Conservation (phyloP, 768 basidiomycete genomes). For the Pulveroboletus sp. region DNA sequence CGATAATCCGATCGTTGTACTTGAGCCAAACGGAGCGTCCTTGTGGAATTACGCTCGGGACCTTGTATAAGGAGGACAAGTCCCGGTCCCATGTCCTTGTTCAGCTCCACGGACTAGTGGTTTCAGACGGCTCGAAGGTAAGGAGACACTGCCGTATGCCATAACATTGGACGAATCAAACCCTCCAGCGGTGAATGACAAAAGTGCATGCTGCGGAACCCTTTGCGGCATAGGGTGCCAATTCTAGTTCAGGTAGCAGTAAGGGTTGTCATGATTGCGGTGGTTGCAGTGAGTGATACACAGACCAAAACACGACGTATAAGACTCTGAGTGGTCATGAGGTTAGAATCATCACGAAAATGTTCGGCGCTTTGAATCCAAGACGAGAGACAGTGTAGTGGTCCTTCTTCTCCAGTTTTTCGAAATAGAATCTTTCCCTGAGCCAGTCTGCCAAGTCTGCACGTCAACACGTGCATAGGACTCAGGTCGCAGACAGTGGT, state of each 20-base stretch:
- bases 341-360: constrained; percentile 66
- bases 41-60: constrained; percentile 78
- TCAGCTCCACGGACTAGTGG: not conserved
- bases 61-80: constrained; percentile 87
- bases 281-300: constrained; percentile 1
- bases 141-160: not conserved
- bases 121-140: no score
- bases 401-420: constrained; percentile 57
- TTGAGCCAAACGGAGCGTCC: constrained; percentile 70
- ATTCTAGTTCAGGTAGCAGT: not conserved
- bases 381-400: constrained; percentile 54
- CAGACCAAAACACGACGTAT: constrained; percentile 6
- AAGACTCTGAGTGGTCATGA: constrained; percentile 28
- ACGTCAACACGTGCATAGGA: not conserved
- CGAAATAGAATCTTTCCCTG: constrained; percentile 67
- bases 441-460: constrained; percentile 58
- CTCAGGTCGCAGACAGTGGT: not conserved
- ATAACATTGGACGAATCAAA: not conserved
- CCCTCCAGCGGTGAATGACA: not conserved
- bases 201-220: not conserved
- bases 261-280: not conserved
- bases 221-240: not conserved
- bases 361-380: constrained; percentile 74
- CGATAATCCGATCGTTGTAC: constrained; percentile 74
- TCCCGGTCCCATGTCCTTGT: not conserved